Percentiles rank a stretch among this genome's conserved stretches.
These are phyloP conservation scores for Aegilops longissima DNA, from an alignment of 176 grass and related monocot species.

Conservation along the genomic window DNA sequence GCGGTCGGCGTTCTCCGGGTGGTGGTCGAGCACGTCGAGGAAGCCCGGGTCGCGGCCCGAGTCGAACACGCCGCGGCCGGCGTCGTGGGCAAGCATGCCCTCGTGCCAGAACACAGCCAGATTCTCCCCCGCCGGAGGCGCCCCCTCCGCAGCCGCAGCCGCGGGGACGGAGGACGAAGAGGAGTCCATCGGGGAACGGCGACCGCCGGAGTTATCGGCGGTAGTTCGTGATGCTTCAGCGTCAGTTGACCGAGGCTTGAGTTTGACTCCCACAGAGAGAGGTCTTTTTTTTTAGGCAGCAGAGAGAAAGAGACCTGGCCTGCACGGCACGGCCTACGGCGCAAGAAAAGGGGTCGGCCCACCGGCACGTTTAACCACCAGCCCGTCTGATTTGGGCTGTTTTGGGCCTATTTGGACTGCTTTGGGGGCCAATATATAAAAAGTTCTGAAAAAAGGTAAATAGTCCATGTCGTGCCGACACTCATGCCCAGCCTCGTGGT, in stretches of 20 bases:
- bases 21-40: conserved; percentile 86
- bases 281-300: no score
- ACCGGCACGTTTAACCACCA: no score
- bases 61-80: conserved; percentile 81
- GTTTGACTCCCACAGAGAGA: no score
- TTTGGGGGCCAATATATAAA: no score
- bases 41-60: conserved; percentile 84
- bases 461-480: no score
- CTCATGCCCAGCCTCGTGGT: no score
- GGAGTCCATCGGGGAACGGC: conserved; percentile 20
- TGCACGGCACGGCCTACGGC: no score
- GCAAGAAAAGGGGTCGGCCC: no score
- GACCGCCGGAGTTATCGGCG: background rate
- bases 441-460: no score
- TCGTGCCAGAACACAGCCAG: conserved; percentile 90
- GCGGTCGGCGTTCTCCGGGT: conserved; percentile 88
- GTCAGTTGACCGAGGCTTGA: background rate
- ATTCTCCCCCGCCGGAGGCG: background rate
- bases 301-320: no score
- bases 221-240: background rate
- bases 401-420: no score
- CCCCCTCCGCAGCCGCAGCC: background rate
- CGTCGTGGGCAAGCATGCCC: conserved; percentile 89
- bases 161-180: background rate
- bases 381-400: no score